Percentiles rank a stretch among this genome's conserved stretches.
Conservation (phyloP, 768 basidiomycete genomes). For the Kwoniella mangroviensis region DNA sequence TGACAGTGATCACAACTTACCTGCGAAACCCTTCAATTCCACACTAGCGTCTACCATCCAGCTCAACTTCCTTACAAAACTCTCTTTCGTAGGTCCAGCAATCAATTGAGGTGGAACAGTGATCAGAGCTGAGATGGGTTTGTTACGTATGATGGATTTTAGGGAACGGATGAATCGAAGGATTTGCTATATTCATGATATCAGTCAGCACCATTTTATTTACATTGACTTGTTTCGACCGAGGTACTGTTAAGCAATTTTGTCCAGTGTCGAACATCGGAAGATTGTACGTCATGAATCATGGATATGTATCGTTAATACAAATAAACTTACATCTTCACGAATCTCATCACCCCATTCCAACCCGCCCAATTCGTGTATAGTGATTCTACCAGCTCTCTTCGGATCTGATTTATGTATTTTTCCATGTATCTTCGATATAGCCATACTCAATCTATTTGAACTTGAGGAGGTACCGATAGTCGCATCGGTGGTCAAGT, state of each 20-base stretch:
- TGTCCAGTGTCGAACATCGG: too few relatives aligned
- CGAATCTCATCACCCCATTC: conserved; percentile 51
- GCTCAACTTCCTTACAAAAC: conserved; percentile 77
- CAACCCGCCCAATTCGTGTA: conserved; percentile 56
- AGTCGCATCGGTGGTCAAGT: background rate
- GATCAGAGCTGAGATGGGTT: conserved; percentile 67
- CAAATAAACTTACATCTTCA: conserved; percentile 33
- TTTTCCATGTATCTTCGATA: conserved; percentile 17
- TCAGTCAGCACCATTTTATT: background rate
- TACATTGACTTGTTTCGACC: too few relatives aligned
- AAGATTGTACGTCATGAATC: too few relatives aligned
- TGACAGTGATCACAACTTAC: conserved; percentile 60
- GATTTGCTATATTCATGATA: conserved; percentile 58
- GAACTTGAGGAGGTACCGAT: conserved; percentile 6
- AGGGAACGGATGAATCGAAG: conserved; percentile 74
- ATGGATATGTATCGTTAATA: too few relatives aligned
- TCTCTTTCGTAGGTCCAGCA: conserved; percentile 57
- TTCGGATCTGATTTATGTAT: conserved; percentile 22
- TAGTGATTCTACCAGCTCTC: conserved; percentile 48
- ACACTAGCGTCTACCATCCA: conserved; percentile 80
- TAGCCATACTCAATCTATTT: conserved; percentile 8
- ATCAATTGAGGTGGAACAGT: conserved; percentile 70
- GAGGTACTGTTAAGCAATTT: background rate
- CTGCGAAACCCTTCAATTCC: conserved; percentile 75
- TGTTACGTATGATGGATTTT: conserved; percentile 60